phyloP scores from a whole-genome alignment of 2,329 filamentous ascomycete genomes.

The Cladophialophora yegresii region DNA sequence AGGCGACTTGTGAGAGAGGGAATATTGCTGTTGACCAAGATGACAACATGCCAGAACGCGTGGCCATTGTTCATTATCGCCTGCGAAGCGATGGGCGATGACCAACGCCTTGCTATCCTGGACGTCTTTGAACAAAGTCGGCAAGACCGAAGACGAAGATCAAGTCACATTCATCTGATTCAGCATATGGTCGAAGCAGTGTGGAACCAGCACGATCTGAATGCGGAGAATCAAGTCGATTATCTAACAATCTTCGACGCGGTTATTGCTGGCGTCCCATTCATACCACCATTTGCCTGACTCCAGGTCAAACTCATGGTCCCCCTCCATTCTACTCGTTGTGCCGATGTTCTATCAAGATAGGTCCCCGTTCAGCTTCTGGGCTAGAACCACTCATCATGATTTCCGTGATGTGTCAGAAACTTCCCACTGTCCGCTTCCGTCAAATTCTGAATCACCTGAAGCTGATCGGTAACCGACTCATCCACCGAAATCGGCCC shows the following conservation, averaged over 20 bases:
- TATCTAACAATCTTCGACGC: not conserved
- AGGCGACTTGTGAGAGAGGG: conserved; percentile 30
- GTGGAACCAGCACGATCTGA: not conserved
- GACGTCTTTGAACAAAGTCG: not conserved
- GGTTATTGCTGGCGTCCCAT: not conserved
- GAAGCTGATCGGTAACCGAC: not conserved
- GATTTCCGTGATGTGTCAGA: not conserved
- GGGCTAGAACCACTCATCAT: not conserved
- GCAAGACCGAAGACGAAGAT: not conserved
- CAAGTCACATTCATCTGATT: not conserved
- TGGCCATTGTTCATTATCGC: conserved; percentile 33
- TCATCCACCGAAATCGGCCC: not conserved
- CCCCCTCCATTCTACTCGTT: too few species aligned
- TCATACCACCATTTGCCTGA: not conserved
- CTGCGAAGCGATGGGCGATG: conserved; percentile 20
- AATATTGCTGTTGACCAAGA: conserved; percentile 29
- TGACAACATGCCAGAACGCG: conserved; percentile 30
- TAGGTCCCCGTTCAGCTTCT: not conserved
- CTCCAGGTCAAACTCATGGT: too few species aligned
- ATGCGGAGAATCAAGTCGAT: not conserved
- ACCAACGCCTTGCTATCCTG: not conserved
- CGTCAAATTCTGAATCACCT: not conserved
- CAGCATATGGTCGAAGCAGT: not conserved
- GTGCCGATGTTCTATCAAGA: not conserved
- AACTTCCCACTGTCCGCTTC: not conserved